Evolutionary conservation across 2,329 filamentous ascomycete species (phyloP), one percentile per base, ranked within the genome.

Genomic region (Alternaria sp.): DNA sequence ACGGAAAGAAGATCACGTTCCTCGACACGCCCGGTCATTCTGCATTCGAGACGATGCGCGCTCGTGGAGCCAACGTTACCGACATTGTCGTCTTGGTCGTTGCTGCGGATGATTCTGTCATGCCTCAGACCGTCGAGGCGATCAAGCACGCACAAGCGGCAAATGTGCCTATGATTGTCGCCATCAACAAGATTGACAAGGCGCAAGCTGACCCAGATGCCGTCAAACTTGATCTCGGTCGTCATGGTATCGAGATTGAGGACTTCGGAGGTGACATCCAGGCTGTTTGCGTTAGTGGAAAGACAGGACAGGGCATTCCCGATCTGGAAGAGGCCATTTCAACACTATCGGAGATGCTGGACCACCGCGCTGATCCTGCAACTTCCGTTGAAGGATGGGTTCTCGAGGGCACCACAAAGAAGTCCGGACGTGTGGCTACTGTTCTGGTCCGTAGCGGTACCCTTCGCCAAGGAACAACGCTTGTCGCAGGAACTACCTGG

Each of bases 101-200:
- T 21, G 96, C 96, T 7, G 95, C 95, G 9, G 96, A 99, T 77
- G 96, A 99, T 77, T 96, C 93, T 76, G 95, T 99, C 71, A 99
- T 96, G 84, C 96, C 96, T 4, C 96, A 99, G 77, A 99, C 96
- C 0, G 84, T 98, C 3, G 96, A 99, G 83, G 96, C 96, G 6
- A 89, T 99, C 77, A 97, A 96, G 80, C 96, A 99, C 77, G 95
- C 96, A 8, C 91, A 90, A 60, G 86, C 88, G 28, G 93, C 96
- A 54, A 91, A 91, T 65, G 96, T 98, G 1, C 95, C 96, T 6
- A 95, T 99, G 53, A 97, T 99, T 62, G 96, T 99, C 54, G 96
- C 96, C 15, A 95, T 98, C 81, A 99, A 96, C 84, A 99, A 99
- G 81, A 88, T 97, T 55, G 96, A 99, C 82, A 97, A 96, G 81